Conservation (phyloP, 441 rosid genomes). For the Isatis lusitanica region DNA sequence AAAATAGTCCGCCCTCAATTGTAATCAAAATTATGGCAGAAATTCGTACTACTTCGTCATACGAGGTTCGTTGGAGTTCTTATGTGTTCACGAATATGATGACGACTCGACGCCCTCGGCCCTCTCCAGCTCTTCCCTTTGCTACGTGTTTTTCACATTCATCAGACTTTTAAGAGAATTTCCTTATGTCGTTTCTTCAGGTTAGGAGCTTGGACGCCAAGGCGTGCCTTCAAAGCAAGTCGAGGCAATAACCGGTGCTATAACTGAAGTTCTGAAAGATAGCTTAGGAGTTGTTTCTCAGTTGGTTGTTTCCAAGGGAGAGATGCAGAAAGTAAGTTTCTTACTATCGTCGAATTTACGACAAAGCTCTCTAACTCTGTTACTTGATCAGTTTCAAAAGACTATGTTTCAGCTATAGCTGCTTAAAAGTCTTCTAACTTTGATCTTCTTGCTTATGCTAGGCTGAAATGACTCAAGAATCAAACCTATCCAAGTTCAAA, state of each 20-base stretch:
- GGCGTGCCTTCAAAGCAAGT: conserved; percentile 70
- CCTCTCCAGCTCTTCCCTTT: too few species aligned
- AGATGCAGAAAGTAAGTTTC: conserved; percentile 59
- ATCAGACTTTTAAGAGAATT: neutral
- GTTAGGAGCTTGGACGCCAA: conserved; percentile 68
- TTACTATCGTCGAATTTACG: neutral
- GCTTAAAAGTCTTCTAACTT: neutral
- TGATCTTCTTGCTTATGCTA: conserved; percentile 31
- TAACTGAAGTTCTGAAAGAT: conserved; percentile 53
- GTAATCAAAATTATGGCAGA: too few species aligned
- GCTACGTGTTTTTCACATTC: too few species aligned
- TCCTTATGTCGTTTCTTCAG: conserved; percentile 34
- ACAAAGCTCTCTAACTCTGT: neutral
- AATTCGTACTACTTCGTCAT: too few species aligned
- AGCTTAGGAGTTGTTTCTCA: conserved; percentile 64
- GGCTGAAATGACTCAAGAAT: conserved; percentile 59
- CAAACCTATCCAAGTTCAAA: conserved; percentile 63
- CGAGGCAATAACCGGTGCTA: conserved; percentile 60
- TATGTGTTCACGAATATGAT: too few species aligned
- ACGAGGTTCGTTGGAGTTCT: too few species aligned
- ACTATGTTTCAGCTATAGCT: neutral
- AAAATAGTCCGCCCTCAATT: too few species aligned
- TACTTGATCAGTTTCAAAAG: neutral
- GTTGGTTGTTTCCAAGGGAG: conserved; percentile 55
- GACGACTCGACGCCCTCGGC: too few species aligned